A percentile compares a stretch with the other conserved stretches of the same genome.
Evolutionary conservation across 805 yeast species (phyloP).

Genomic region (Wickerhamiella sergipiensis): DNA sequence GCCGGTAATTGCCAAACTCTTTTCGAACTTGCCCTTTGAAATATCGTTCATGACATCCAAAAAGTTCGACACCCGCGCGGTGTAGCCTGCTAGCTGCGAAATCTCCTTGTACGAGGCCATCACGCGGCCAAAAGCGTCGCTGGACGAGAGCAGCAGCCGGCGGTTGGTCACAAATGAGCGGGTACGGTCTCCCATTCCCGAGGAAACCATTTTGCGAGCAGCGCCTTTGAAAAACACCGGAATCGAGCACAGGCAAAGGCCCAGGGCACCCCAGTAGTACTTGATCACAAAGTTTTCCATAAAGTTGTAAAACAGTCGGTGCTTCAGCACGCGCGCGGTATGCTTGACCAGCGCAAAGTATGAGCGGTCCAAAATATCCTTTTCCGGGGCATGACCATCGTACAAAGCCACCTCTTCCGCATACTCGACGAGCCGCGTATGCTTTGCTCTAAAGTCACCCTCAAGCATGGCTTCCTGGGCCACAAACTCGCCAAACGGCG

Average conservation of each 20-base stretch:
- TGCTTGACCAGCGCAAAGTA: constrained; percentile 74
- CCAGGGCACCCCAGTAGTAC: constrained; percentile 94
- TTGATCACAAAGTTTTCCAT: constrained; percentile 82
- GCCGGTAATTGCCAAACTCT: constrained; percentile 2
- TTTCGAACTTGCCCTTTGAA: constrained; percentile 25
- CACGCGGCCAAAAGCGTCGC: constrained; percentile 77
- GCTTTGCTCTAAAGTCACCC: constrained; percentile 71
- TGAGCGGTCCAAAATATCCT: constrained; percentile 60
- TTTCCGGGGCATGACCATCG: constrained; percentile 68
- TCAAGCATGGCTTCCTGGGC: constrained; percentile 66
- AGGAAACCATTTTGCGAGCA: constrained; percentile 2
- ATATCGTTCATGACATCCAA: constrained; percentile 47
- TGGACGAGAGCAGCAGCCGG: constrained; percentile 66
- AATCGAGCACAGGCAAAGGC: constrained; percentile 71
- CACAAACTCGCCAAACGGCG: constrained; percentile 76
- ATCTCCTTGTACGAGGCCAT: constrained; percentile 74
- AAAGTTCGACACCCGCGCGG: constrained; percentile 58
- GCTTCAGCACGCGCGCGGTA: constrained; percentile 58
- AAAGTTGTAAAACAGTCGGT: constrained; percentile 62
- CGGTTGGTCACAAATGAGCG: constrained; percentile 64
- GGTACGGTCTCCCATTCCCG: constrained; percentile 10
- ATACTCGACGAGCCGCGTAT: constrained; percentile 64
- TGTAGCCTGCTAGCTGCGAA: constrained; percentile 73
- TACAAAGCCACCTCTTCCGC: constrained; percentile 80
- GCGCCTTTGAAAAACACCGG: constrained; percentile 56